These are phyloP conservation scores for Crepidotus variabilis DNA, from an alignment of 768 basidiomycete genomes.

Conservation along the genomic window DNA sequence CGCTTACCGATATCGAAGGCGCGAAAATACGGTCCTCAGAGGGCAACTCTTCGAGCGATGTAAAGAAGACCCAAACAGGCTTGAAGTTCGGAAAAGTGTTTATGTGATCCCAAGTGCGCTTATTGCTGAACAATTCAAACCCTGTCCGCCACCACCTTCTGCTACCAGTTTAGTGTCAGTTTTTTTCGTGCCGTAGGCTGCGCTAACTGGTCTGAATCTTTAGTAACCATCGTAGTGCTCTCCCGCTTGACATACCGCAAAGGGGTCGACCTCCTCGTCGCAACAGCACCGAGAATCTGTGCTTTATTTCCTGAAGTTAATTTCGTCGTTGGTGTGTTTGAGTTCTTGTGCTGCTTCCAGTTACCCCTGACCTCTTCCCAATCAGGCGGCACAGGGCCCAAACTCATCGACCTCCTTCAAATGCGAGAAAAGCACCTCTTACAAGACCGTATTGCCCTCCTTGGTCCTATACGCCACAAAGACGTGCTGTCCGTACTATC, in stretches of 20 bases:
- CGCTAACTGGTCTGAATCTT: not conserved
- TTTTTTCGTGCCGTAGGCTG: not conserved
- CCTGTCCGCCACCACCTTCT: conserved; percentile 42
- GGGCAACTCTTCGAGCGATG: conserved; percentile 66
- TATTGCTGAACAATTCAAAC: conserved; percentile 82
- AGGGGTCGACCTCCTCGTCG: conserved; percentile 93
- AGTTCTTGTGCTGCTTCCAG: not conserved
- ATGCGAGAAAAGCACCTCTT: conserved; percentile 90
- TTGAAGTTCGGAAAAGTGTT: conserved; percentile 53
- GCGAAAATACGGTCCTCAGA: conserved; percentile 95
- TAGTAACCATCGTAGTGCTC: conserved; percentile 90
- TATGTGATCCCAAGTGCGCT: conserved; percentile 95
- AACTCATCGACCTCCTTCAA: conserved; percentile 90
- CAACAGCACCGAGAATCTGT: conserved; percentile 88
- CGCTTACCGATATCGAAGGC: conserved; percentile 48
- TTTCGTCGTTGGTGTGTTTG: conserved; percentile 75
- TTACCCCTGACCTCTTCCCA: not conserved
- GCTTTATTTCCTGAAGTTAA: conserved; percentile 79
- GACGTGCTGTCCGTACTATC: conserved; percentile 86
- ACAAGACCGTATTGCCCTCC: conserved; percentile 87
- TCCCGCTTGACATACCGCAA: conserved; percentile 93
- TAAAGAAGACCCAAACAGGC: conserved; percentile 37
- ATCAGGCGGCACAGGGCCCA: conserved; percentile 90
- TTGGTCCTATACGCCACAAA: conserved; percentile 76
- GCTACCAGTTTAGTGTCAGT: conserved; percentile 49